These are phyloP conservation scores for Calonectria crousiana DNA, from an alignment of 2,329 filamentous ascomycete species.

Conservation along the genomic window DNA sequence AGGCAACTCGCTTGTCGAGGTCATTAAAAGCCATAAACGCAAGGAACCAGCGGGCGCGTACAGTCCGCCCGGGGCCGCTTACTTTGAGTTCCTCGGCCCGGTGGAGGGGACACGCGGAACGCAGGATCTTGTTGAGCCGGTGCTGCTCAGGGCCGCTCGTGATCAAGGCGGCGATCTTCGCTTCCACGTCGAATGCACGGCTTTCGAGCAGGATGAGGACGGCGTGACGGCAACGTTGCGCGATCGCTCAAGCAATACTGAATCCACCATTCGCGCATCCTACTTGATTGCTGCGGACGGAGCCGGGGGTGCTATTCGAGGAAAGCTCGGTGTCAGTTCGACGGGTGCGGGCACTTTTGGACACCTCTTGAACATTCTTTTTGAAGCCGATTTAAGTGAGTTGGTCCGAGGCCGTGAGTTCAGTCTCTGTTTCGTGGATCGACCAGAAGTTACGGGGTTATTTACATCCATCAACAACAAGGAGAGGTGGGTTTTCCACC, in stretches of 20 bases:
- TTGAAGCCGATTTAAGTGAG: not conserved
- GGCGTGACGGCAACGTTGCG: not conserved
- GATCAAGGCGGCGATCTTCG: not conserved
- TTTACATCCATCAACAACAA: slow-evolving; percentile 14
- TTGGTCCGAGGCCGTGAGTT: slow-evolving; percentile 7
- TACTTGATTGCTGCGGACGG: slow-evolving; percentile 13
- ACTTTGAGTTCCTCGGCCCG: not conserved
- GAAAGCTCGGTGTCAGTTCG: not conserved
- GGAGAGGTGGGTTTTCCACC: slow-evolving; percentile 1
- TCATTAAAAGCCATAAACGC: not conserved
- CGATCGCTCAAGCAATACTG: not conserved
- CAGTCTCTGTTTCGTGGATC: not conserved
- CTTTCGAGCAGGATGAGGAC: not conserved
- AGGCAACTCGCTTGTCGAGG: not conserved
- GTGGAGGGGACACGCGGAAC: slow-evolving; percentile 6
- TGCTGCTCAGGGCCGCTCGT: not conserved
- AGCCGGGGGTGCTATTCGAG: not conserved
- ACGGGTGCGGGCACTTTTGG: not conserved
- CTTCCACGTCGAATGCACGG: not conserved
- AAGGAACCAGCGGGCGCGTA: not conserved
- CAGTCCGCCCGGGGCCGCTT: not conserved
- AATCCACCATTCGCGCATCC: not conserved
- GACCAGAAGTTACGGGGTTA: not conserved
- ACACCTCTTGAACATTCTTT: slow-evolving; percentile 6
- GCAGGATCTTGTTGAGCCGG: not conserved